Base-by-base conservation (phyloP, 345 rosid genomes). In the Hibiscus trionum region DNA sequence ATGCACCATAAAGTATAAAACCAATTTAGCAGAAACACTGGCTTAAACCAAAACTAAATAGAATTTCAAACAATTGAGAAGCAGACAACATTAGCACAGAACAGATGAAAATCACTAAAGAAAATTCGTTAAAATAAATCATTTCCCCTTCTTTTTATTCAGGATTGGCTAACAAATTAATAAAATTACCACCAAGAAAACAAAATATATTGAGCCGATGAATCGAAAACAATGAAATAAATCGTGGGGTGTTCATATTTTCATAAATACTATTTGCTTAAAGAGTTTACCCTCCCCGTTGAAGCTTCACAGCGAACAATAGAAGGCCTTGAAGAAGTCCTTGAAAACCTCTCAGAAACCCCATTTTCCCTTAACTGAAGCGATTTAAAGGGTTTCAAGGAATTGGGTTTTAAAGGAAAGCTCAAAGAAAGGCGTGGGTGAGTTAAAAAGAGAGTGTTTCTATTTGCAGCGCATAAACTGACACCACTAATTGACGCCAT, bases 291-390 rank as follows among this genome's bases (percentile, higher is more conserved):
- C 86, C 89, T 82, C 77, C 95, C 98, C 49, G 74, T 71, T 12
- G 96, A 74, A 75, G 88, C 86, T 17, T 85, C 93, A 24, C 96
- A 93, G 66, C 90, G 84, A 71, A 93, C 86, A 62, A 78, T 5
- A 44, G 79, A 68, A 15, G 84, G 56, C 78, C 73, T 75, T 16
- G 86, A 78, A 15, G 70, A 79, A 12, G 68, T 50, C 66, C 80
- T 72, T 10, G 66, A 50, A 29, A 61, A 21, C 70, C 84, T 70
- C 2, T 76, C 78, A 62, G 69, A 83, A 65, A 73, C 59, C 19
- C 73, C 73, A 53, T 70, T 78, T 53, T 77, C 77, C 71, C 78
- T 83, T 16, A 84, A 69, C 29, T 57, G 62, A 55, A 77, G 73
- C 58, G 76, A 31, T 11, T 24, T 58, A 24, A 58, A 58, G 33